Percentiles rank a stretch among this genome's conserved stretches.
Conservation (phyloP, 805 yeast genomes). For the Myxozyma neglecta region DNA sequence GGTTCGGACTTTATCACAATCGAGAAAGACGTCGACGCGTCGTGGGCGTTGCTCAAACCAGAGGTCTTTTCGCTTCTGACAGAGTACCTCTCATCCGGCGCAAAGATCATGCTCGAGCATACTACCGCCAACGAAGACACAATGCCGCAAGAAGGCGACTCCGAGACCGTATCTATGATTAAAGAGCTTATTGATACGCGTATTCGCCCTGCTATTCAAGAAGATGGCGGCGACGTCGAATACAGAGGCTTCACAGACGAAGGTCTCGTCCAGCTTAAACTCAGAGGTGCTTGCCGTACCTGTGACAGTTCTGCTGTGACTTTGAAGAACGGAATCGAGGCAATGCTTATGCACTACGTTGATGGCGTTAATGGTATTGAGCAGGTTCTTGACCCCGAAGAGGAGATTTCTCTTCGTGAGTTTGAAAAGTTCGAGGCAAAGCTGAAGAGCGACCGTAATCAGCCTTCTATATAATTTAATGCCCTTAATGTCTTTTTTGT, state of each 20-base stretch:
- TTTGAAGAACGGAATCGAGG: slow-evolving; percentile 89
- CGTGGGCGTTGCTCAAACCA: slow-evolving; percentile 73
- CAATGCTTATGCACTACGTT: slow-evolving; percentile 95
- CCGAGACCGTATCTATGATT: slow-evolving; percentile 83
- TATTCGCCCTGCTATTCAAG: slow-evolving; percentile 96
- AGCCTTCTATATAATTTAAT: not conserved
- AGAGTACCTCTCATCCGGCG: slow-evolving; percentile 48
- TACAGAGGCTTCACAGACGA: slow-evolving; percentile 82
- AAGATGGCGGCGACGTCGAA: slow-evolving; percentile 97
- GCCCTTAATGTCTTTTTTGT: not conserved
- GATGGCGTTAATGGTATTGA: slow-evolving; percentile 90
- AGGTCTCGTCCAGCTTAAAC: slow-evolving; percentile 83
- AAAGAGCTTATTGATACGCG: slow-evolving; percentile 91
- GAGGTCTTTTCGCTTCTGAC: slow-evolving; percentile 55
- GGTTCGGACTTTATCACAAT: slow-evolving; percentile 84
- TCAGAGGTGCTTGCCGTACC: slow-evolving; percentile 94
- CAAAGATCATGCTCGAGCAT: slow-evolving; percentile 47
- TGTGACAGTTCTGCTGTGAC: slow-evolving; percentile 92
- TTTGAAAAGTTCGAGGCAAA: slow-evolving; percentile 78
- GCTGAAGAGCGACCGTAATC: slow-evolving; percentile 41
- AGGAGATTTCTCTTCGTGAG: slow-evolving; percentile 70
- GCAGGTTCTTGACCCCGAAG: slow-evolving; percentile 82
- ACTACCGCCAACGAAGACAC: slow-evolving; percentile 43
- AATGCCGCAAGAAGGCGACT: slow-evolving; percentile 61
- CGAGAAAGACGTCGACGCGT: slow-evolving; percentile 58